These are phyloP conservation scores for Cucurbita argyrosperma DNA, from an alignment of 306 rosid genomes.

Conservation along the genomic window DNA sequence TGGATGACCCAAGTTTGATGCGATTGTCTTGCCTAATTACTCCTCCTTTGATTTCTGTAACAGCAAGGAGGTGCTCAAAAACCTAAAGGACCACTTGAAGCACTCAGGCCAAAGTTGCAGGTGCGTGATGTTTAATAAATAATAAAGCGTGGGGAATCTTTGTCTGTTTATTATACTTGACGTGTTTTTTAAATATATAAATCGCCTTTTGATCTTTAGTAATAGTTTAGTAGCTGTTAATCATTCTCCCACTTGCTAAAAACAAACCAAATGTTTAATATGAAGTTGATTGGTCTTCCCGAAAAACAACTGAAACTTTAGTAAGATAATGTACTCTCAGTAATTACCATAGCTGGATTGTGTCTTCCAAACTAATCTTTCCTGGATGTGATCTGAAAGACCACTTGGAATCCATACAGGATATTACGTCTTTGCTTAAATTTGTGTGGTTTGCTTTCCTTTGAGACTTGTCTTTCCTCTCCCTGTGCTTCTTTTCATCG, in stretches of 20 bases:
- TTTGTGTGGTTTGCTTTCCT: neutral
- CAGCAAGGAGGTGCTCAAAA: constrained; percentile 75
- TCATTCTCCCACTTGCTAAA: neutral
- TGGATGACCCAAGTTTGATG: constrained; percentile 15
- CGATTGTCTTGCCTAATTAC: constrained; percentile 9
- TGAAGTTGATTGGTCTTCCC: neutral
- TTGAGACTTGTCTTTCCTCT: neutral
- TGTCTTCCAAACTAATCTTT: neutral
- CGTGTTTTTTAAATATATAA: neutral
- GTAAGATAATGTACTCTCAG: neutral
- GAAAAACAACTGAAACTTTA: neutral
- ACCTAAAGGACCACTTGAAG: constrained; percentile 97
- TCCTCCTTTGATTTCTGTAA: constrained; percentile 20
- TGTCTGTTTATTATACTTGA: neutral
- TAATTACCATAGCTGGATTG: neutral
- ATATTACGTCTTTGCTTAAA: neutral
- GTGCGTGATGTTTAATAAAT: constrained; percentile 19
- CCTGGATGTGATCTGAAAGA: neutral
- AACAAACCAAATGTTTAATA: neutral
- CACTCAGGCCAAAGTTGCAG: constrained; percentile 97
- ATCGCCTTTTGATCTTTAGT: neutral
- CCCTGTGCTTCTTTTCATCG: neutral
- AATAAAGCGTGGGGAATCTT: neutral
- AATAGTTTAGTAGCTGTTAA: neutral
- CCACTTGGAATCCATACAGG: neutral